A percentile compares a stretch with the other conserved stretches of the same genome.
These are phyloP conservation scores for Cadophora gregata DNA, from an alignment of 2,329 filamentous ascomycete species.

Conservation along the genomic window DNA sequence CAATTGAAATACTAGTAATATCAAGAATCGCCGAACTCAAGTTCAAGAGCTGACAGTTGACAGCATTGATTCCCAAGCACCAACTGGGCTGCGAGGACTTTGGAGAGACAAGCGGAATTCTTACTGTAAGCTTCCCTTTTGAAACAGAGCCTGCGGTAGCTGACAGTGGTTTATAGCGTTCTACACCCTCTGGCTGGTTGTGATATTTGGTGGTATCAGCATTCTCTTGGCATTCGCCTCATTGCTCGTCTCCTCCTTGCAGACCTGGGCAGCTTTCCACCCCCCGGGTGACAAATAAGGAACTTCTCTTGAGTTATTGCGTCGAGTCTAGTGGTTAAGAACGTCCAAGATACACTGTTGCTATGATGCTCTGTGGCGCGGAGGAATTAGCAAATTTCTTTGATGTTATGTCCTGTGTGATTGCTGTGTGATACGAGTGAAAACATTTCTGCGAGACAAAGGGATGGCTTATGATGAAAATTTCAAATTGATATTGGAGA, in stretches of 20 bases:
- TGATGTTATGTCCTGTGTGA: too few species aligned
- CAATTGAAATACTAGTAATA: not conserved
- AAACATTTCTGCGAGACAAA: too few species aligned
- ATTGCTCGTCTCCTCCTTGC: not conserved
- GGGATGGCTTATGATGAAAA: too few species aligned
- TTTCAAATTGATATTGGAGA: too few species aligned
- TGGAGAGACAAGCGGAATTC: not conserved
- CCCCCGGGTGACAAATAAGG: not conserved
- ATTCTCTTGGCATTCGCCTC: not conserved
- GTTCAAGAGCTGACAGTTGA: not conserved
- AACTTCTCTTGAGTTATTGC: too few species aligned
- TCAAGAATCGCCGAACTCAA: too few species aligned
- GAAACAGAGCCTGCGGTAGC: not conserved
- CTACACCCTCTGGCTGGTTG: not conserved
- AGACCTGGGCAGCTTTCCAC: not conserved
- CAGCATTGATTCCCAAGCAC: not conserved
- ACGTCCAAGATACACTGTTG: too few species aligned
- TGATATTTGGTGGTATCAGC: not conserved
- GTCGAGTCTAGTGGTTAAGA: too few species aligned
- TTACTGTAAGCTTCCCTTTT: not conserved
- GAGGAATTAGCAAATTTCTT: too few species aligned
- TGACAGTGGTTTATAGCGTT: not conserved
- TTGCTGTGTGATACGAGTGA: too few species aligned
- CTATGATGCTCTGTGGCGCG: too few species aligned
- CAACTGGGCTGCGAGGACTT: not conserved